These are phyloP conservation scores for Barbarea vulgaris DNA, from an alignment of 345 rosid species.

Conservation along the genomic window DNA sequence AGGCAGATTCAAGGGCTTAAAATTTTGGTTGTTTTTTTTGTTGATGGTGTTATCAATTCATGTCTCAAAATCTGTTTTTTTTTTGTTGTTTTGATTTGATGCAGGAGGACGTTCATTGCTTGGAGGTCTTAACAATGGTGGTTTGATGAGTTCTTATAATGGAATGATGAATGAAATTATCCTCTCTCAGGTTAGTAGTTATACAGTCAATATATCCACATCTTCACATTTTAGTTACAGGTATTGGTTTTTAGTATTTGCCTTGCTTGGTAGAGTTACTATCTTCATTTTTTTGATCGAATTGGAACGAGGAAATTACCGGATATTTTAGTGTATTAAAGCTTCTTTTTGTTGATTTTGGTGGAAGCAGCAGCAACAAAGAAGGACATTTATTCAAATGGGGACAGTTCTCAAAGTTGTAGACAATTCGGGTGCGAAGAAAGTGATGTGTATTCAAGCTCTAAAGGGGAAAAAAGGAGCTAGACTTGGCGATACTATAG, in stretches of 20 bases:
- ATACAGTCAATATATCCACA: neutral
- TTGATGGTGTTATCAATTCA: neutral
- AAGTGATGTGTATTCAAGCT: conserved; percentile 89
- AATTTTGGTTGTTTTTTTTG: neutral
- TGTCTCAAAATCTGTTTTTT: neutral
- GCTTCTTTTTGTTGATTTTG: neutral
- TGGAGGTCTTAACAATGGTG: conserved; percentile 50
- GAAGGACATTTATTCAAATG: conserved; percentile 89
- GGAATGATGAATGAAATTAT: conserved; percentile 39
- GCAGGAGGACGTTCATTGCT: conserved; percentile 50
- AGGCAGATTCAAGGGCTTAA: neutral
- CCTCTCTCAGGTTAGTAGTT: conserved; percentile 51
- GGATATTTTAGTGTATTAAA: neutral
- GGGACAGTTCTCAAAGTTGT: conserved; percentile 83
- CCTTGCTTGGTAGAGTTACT: neutral
- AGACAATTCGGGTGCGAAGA: conserved; percentile 91
- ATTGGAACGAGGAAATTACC: neutral
- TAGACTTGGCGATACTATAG: conserved; percentile 74
- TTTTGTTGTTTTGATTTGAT: neutral
- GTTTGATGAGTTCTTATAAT: conserved; percentile 38
- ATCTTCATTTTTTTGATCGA: neutral
- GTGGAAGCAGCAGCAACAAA: conserved; percentile 48
- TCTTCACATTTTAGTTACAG: neutral
- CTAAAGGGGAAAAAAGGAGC: conserved; percentile 81
- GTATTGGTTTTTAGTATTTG: neutral